phyloP scores from a whole-genome alignment of 106 monocot species.

The Triglochin maritima region DNA sequence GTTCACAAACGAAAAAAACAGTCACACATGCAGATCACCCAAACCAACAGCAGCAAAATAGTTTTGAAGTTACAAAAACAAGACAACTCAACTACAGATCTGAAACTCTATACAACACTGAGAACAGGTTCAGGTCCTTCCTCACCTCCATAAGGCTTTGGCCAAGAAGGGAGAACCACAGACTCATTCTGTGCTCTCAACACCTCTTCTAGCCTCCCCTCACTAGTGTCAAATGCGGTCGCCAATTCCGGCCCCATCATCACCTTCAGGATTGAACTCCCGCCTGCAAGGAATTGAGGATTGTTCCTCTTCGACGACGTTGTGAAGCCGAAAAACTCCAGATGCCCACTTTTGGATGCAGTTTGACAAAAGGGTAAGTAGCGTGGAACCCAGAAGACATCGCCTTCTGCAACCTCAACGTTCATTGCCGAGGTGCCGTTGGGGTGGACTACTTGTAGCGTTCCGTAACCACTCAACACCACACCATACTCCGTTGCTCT shows the following conservation, averaged over 20 bases:
- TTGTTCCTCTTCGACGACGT: constrained; percentile 52
- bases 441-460: constrained; percentile 57
- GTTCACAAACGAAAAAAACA: too few species aligned
- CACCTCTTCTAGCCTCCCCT: constrained; percentile 26
- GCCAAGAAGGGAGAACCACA: neutral
- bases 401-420: constrained; percentile 45
- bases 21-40: too few species aligned
- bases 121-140: too few species aligned
- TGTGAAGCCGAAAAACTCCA: constrained; percentile 82
- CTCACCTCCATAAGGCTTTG: too few species aligned
- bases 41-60: too few species aligned
- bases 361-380: constrained; percentile 82
- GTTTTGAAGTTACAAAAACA: too few species aligned
- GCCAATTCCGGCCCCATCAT: constrained; percentile 73
- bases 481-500: constrained; percentile 66
- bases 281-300: constrained; percentile 72
- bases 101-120: neutral
- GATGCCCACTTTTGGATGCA: constrained; percentile 43
- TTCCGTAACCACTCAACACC: constrained; percentile 45
- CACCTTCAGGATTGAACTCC: constrained; percentile 33
- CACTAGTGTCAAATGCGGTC: constrained; percentile 41
- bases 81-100: too few species aligned
- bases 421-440: constrained; percentile 72
- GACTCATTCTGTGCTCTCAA: too few species aligned
- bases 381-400: constrained; percentile 70